These are phyloP conservation scores for Trichosporon coremiiforme DNA, from an alignment of 1,284 basidiomycete species.

Conservation along the genomic window DNA sequence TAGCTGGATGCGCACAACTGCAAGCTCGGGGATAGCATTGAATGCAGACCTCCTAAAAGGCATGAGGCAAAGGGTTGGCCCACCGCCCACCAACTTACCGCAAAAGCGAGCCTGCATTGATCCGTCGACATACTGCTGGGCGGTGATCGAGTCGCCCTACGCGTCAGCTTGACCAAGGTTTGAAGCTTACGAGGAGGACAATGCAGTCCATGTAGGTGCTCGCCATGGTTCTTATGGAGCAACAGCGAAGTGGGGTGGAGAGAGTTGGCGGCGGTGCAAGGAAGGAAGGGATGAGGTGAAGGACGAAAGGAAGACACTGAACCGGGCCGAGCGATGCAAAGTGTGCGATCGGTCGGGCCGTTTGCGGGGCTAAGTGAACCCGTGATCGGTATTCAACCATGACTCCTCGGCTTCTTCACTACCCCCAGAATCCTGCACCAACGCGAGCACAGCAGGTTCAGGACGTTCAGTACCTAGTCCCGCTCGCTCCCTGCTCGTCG, in stretches of 20 bases:
- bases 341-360: background rate
- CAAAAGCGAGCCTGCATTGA: slow-evolving; percentile 32
- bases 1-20: background rate
- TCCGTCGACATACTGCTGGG: slow-evolving; percentile 32
- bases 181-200: slow-evolving; percentile 36
- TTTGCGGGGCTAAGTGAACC: slow-evolving; percentile 1
- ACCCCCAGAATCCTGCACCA: no score
- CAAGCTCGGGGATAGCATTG: no score
- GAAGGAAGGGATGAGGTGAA: background rate
- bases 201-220: slow-evolving; percentile 38
- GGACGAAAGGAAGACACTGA: background rate
- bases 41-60: background rate
- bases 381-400: background rate
- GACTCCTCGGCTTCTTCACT: background rate
- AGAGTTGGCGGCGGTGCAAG: background rate
- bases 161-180: background rate
- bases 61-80: background rate
- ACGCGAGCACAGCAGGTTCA: no score
- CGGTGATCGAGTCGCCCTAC: slow-evolving; percentile 40
- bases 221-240: slow-evolving; percentile 30
- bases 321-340: background rate
- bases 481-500: no score
- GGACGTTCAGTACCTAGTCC: no score
- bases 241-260: background rate
- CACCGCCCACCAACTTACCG: slow-evolving; percentile 21